phyloP scores from a whole-genome alignment of 1,284 basidiomycete genomes.

The Kalmanozyma brasiliensis region DNA sequence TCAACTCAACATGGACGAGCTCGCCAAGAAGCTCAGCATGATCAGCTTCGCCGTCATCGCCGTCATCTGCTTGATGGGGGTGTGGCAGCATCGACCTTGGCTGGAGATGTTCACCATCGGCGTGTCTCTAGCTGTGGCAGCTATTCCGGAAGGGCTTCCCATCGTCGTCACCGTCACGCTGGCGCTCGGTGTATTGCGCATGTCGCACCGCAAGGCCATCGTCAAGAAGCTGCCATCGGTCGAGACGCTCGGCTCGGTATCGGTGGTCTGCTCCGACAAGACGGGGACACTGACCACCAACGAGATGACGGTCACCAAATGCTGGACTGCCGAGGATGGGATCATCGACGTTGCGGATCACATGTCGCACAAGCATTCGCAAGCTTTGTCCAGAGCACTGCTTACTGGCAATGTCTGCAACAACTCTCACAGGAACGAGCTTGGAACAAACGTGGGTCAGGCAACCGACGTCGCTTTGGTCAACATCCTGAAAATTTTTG shows the following conservation, averaged over 20 bases:
- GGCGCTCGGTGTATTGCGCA: conserved; percentile 89
- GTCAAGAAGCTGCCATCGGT: conserved; percentile 96
- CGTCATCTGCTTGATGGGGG: conserved; percentile 88
- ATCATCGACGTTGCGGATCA: conserved; percentile 73
- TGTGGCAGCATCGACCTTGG: conserved; percentile 87
- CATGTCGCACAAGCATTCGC: conserved; percentile 58
- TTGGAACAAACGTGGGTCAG: conserved; percentile 83
- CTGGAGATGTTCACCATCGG: conserved; percentile 99
- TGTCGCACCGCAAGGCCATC: conserved; percentile 93
- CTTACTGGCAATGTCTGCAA: conserved; percentile 72
- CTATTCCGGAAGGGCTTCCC: conserved; percentile 94
- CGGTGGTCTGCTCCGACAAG: conserved; percentile 97
- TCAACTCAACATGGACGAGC: conserved; percentile 94
- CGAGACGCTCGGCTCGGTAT: conserved; percentile 91
- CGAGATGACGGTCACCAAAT: conserved; percentile 90
- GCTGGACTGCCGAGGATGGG: conserved; percentile 85
- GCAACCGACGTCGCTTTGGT: conserved; percentile 92
- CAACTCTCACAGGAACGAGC: conserved; percentile 75
- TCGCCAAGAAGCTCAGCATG: conserved; percentile 89
- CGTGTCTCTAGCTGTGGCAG: conserved; percentile 94
- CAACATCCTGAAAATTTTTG: conserved; percentile 80
- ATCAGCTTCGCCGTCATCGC: conserved; percentile 93
- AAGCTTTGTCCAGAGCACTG: conserved; percentile 78
- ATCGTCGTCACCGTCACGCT: conserved; percentile 98
- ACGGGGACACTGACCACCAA: conserved; percentile 96